Conservation (phyloP, 768 basidiomycete genomes). For the Hygrophorus russula region DNA sequence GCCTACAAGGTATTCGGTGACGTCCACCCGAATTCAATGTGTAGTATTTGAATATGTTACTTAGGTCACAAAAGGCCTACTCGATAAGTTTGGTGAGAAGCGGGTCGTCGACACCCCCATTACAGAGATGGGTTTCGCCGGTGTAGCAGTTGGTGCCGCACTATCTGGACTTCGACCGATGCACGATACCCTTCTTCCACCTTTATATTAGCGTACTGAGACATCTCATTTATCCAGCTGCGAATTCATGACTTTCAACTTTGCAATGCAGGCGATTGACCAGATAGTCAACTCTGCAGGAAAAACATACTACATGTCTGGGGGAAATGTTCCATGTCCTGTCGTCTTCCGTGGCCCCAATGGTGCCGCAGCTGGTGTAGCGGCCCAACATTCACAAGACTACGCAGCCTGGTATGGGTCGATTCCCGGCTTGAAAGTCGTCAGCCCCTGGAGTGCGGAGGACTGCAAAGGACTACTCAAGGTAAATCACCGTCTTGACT, state of each 20-base stretch:
- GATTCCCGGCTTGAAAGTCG: constrained; percentile 93
- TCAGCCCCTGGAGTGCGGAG: constrained; percentile 97
- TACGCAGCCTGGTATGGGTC: constrained; percentile 93
- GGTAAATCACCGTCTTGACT: constrained; percentile 28
- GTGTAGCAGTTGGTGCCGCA: constrained; percentile 90
- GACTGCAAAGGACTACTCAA: constrained; percentile 98
- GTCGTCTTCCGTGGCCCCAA: constrained; percentile 99
- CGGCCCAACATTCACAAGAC: constrained; percentile 94
- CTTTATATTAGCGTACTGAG: constrained; percentile 5
- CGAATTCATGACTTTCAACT: constrained; percentile 99
- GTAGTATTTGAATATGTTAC: constrained; percentile 7
- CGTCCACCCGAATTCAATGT: constrained; percentile 2
- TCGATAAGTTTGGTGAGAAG: constrained; percentile 99
- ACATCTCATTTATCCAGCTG: constrained; percentile 39
- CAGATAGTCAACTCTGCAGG: constrained; percentile 99
- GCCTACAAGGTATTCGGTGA: constrained; percentile 68
- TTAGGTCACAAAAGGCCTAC: constrained; percentile 93
- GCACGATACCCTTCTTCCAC: constrained; percentile 27
- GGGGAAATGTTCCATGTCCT: constrained; percentile 96
- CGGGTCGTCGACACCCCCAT: constrained; percentile 96
- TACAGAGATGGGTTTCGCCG: constrained; percentile 98
- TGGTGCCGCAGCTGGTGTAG: constrained; percentile 96
- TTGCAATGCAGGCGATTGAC: constrained; percentile 99
- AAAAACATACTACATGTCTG: constrained; percentile 99
- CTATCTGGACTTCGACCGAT: constrained; percentile 91